Percentiles rank a stretch among this genome's conserved stretches.
These are phyloP conservation scores for Gossypium armourianum DNA, from an alignment of 441 rosid species.

Conservation along the genomic window DNA sequence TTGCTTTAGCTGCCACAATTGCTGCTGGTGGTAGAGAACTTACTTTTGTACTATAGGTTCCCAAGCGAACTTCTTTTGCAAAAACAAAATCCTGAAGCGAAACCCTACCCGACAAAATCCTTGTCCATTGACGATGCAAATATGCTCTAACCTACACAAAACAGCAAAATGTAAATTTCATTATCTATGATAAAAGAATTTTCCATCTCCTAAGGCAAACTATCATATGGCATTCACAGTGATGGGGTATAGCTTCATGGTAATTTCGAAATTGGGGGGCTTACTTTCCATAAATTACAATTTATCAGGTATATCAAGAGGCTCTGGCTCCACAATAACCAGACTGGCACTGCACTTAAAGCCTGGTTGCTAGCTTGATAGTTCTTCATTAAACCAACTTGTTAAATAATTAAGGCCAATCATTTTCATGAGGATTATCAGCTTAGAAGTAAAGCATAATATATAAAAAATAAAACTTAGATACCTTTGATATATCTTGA, in stretches of 20 bases:
- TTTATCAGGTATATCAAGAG: not conserved
- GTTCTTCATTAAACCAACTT: not conserved
- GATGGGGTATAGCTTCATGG: not conserved
- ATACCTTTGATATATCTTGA: slow-evolving; percentile 56
- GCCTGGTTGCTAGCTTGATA: slow-evolving; percentile 4
- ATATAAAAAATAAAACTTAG: not conserved
- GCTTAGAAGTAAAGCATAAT: slow-evolving; percentile 5
- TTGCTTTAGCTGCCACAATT: slow-evolving; percentile 76
- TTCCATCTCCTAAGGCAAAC: not conserved
- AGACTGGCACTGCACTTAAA: not conserved
- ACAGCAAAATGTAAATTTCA: slow-evolving; percentile 3
- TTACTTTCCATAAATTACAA: not conserved
- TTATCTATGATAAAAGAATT: slow-evolving; percentile 8
- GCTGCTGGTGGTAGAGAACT: slow-evolving; percentile 83
- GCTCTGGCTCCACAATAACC: not conserved
- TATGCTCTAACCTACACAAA: slow-evolving; percentile 55
- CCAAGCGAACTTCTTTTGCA: slow-evolving; percentile 93
- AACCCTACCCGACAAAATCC: slow-evolving; percentile 75
- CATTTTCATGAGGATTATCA: slow-evolving; percentile 7
- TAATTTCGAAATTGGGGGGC: not conserved
- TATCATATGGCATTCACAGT: not conserved
- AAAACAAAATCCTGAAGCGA: slow-evolving; percentile 85
- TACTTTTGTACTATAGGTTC: slow-evolving; percentile 58
- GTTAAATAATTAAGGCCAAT: slow-evolving; percentile 4
- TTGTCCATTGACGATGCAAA: slow-evolving; percentile 75